Evolutionary conservation across 148 eudicot species (phyloP).

Genomic region (Rhododendron molle): DNA sequence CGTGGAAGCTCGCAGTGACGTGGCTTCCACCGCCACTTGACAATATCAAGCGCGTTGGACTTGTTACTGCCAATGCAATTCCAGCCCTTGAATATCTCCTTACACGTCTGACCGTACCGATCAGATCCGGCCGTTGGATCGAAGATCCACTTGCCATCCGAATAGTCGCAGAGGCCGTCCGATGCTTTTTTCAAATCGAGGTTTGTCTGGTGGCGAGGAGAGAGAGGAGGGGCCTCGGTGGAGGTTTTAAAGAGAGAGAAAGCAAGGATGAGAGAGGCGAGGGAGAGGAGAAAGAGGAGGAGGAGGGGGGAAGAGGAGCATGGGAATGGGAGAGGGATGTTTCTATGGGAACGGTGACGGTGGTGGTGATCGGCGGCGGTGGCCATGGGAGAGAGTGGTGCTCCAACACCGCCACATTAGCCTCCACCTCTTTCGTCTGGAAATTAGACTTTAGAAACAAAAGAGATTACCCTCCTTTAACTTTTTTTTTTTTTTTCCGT

Average conservation of each 20-base stretch:
- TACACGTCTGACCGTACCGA: constrained; percentile 68
- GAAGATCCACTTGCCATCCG: constrained; percentile 69
- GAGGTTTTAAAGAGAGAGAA: constrained; percentile 45
- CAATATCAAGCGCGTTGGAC: constrained; percentile 53
- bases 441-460: no score
- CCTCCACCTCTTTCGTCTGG: neutral
- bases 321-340: neutral
- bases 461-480: no score
- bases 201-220: neutral
- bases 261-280: constrained; percentile 42
- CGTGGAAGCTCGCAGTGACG: neutral
- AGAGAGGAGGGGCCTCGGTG: neutral
- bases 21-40: constrained; percentile 84
- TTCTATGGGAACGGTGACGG: neutral
- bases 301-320: constrained; percentile 3
- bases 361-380: neutral
- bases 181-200: neutral
- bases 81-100: constrained; percentile 92
- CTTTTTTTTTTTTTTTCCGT: no score
- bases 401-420: neutral
- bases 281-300: constrained; percentile 40
- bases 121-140: constrained; percentile 41
- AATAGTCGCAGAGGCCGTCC: constrained; percentile 41
- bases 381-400: neutral
- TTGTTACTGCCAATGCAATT: constrained; percentile 67